Base-by-base conservation (phyloP, 148 eudicot genomes). In the Cornus suecica region DNA sequence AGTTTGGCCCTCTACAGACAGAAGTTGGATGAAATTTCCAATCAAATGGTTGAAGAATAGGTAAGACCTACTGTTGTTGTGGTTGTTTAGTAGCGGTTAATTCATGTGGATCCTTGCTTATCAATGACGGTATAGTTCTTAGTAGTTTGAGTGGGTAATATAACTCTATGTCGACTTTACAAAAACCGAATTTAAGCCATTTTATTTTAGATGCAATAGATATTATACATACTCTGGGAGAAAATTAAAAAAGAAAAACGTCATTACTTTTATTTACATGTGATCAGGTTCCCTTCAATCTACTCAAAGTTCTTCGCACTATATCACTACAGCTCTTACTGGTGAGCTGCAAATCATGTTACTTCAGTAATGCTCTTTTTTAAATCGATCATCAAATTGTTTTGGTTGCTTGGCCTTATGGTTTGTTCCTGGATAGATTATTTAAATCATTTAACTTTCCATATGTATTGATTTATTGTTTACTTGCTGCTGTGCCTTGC, bases 1-100 rank as follows among this genome's bases (percentile, higher is more conserved):
- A 67, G 80, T 77, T 81, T 86, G 85, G 89, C 89, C 60, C 73
- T 74, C 26, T 84, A 83, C 48, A 83, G 82, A 66, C 79, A 75
- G 63, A 71, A 73, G 51, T 71, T 86, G 48, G 89, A 79, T 15
- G 82, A 81, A 74, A 58, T 76, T 68, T 66, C 28, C 34, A 4
- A 48, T 48, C 15, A 18, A 48, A 48, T 13, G 15, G 18, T 45
- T 48, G 15, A 48, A 13, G 20, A 48, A 48, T 3, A 16, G 54
- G 54, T 48, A 16, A 48, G 54, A 4, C 15, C 54, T 18, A 11
- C 15, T 48, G 3, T 48, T 48, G 18, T 48, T 48, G 15, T 48
- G 54, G 54, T 48, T 48, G 15, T 13, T 48, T 48, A 48, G 18
- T 48, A 48, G 18, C 15, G 15, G 18, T 48, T 48, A 13, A 16